Base-by-base conservation (phyloP, 768 basidiomycete species). In the Cubamyces lactineus region DNA sequence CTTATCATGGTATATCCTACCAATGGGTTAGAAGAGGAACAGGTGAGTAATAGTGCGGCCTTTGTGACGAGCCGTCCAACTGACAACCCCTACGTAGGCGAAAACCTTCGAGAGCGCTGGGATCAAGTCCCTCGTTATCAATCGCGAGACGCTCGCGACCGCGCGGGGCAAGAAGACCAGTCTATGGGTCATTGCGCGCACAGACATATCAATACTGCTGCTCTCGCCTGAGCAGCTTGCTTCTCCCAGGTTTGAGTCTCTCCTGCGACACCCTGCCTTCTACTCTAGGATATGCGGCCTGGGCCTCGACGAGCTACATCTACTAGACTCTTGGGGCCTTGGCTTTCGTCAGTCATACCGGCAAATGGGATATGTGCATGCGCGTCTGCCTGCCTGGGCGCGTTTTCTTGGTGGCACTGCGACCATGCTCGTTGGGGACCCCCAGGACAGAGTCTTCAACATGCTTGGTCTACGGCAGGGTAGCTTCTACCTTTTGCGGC, bases 1-100 rank as follows among this genome's bases (percentile, higher is more conserved):
- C 67, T 70, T 59, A 59, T 73, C 9, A 43, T 70, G n/a, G 59
- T 73, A 6, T 70, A 52, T 40, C 56, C 55, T 13, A 63, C 62
- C 13, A 53, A 52, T 11, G 47, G 23, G 7, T 45, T 68, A 5
- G 48, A 49, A 38, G 61, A 64, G n/a, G 67, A 62, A 16, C 41
- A 49, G 26, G 48, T 49, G 40, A 24, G 59, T 13, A 28, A 28
- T 28, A 28, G 28, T 7, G 28, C 7, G 28, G 28, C 28, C 28
- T 28, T 28, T 28, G 28, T 28, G 28, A 28, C 28, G 3, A 3
- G 28, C 28, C 28, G 28, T 28, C 28, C 28, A 3, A 28, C 28
- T 28, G 28, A 28, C 28, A 28, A 28, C 28, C 28, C 28, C 28
- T 28, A 7, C 28, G 28, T 28, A 28, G 28, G 28, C 28, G 7